phyloP scores from a whole-genome alignment of 1,284 basidiomycete genomes.

The Neonothopanus nambi region DNA sequence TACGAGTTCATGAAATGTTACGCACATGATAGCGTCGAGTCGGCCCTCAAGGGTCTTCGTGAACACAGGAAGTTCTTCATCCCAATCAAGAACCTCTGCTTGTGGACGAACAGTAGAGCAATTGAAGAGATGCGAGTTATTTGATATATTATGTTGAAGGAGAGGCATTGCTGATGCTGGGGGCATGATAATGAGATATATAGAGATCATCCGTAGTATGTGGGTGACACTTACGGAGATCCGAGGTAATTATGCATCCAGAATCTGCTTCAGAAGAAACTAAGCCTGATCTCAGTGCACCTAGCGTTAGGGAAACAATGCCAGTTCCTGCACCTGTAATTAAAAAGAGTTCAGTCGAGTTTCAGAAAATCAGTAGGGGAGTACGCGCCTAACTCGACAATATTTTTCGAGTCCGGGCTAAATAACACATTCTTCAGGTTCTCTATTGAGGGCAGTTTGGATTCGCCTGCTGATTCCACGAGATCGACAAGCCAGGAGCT shows the following conservation, averaged over 20 bases:
- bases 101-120: neutral
- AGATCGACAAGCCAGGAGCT: constrained; percentile 68
- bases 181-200: neutral
- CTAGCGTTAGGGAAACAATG: constrained; percentile 71
- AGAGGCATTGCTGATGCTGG: constrained; percentile 80
- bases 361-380: neutral
- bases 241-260: constrained; percentile 63
- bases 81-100: constrained; percentile 73
- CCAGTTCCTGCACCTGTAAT: constrained; percentile 77
- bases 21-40: constrained; percentile 62
- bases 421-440: constrained; percentile 39
- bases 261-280: constrained; percentile 18
- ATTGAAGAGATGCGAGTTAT: constrained; percentile 44
- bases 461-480: constrained; percentile 10
- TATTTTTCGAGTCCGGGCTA: constrained; percentile 34
- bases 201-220: neutral
- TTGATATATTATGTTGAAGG: constrained; percentile 66
- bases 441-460: constrained; percentile 20
- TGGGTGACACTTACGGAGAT: constrained; percentile 60
- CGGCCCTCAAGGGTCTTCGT: constrained; percentile 29
- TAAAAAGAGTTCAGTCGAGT: neutral
- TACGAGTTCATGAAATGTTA: constrained; percentile 14
- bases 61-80: constrained; percentile 56
- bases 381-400: constrained; percentile 70
- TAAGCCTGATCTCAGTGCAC: constrained; percentile 45